Conservation (phyloP, 2,329 filamentous ascomycete species). For the Coniella lustricola region DNA sequence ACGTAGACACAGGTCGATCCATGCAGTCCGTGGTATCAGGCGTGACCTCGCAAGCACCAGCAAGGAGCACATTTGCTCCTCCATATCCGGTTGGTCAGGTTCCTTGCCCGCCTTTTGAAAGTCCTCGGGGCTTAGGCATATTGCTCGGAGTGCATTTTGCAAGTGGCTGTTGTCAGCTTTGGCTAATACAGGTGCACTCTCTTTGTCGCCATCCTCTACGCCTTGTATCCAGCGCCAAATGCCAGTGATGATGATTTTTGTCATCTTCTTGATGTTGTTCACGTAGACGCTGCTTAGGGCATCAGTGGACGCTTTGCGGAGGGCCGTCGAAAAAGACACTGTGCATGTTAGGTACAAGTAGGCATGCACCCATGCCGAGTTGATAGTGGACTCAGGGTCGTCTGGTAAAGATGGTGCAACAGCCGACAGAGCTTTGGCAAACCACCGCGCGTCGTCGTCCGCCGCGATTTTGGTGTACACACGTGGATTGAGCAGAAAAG, state of each 20-base stretch:
- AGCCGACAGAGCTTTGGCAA: constrained; percentile 61
- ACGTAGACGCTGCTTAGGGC: constrained; percentile 60
- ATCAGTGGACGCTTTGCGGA: constrained; percentile 57
- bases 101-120: constrained; percentile 39
- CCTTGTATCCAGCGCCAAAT: constrained; percentile 74
- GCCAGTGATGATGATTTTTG: constrained; percentile 58
- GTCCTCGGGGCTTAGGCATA: constrained; percentile 54
- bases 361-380: constrained; percentile 72
- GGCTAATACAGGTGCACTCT: constrained; percentile 59
- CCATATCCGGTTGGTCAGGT: constrained; percentile 42
- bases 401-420: constrained; percentile 49
- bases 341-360: constrained; percentile 73
- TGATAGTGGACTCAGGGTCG: constrained; percentile 40
- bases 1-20: constrained; percentile 83
- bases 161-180: constrained; percentile 61
- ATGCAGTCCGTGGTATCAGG: constrained; percentile 69
- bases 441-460: constrained; percentile 74
- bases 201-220: constrained; percentile 66
- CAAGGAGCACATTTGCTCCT: constrained; percentile 67
- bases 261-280: constrained; percentile 49
- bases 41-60: constrained; percentile 72
- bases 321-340: constrained; percentile 48
- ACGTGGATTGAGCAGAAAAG: constrained; percentile 76
- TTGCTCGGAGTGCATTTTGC: constrained; percentile 51
- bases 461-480: constrained; percentile 73